Percentiles rank a stretch among this genome's conserved stretches.
Conservation (phyloP, 208 protist genomes). For the Trypanosoma boissoni region DNA sequence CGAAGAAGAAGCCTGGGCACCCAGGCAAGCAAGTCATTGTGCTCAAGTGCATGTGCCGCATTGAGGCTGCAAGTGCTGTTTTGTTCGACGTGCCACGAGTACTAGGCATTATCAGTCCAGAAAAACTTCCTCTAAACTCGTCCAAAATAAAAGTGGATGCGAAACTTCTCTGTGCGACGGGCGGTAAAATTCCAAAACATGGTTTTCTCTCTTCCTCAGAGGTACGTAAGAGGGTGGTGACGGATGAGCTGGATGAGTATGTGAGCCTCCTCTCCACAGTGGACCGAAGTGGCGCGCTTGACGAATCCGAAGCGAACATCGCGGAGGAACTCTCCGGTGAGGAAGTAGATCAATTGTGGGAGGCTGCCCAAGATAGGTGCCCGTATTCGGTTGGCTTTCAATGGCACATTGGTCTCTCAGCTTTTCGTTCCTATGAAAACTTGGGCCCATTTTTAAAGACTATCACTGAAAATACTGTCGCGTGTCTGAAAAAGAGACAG, state of each 20-base stretch:
- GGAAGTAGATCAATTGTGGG: slow-evolving; percentile 74
- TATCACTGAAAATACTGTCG: slow-evolving; percentile 65
- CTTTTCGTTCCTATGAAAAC: slow-evolving; percentile 63
- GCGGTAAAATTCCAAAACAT: slow-evolving; percentile 59
- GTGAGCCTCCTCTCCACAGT: slow-evolving; percentile 33
- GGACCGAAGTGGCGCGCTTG: slow-evolving; percentile 34
- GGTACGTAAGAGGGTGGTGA: slow-evolving; percentile 58
- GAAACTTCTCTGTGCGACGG: slow-evolving; percentile 35
- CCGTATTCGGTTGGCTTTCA: slow-evolving; percentile 46
- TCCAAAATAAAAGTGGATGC: slow-evolving; percentile 82
- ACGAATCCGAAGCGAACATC: slow-evolving; percentile 36
- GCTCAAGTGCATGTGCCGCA: slow-evolving; percentile 45
- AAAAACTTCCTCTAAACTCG: slow-evolving; percentile 69
- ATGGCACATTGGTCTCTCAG: slow-evolving; percentile 42
- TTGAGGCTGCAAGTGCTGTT: slow-evolving; percentile 58
- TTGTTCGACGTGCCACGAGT: slow-evolving; percentile 47
- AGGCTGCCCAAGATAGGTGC: slow-evolving; percentile 45
- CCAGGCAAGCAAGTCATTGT: slow-evolving; percentile 66
- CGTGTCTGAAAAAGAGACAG: slow-evolving; percentile 42
- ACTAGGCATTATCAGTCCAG: slow-evolving; percentile 53
- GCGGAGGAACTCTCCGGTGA: slow-evolving; percentile 62
- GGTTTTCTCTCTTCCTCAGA: slow-evolving; percentile 50
- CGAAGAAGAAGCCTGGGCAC: slow-evolving; percentile 38
- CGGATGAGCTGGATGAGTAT: slow-evolving; percentile 76
- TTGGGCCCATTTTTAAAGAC: slow-evolving; percentile 60